A percentile compares a stretch with the other conserved stretches of the same genome.
These are phyloP conservation scores for Miamiensis avidus DNA, from an alignment of 169 alveolate species.

Conservation along the genomic window DNA sequence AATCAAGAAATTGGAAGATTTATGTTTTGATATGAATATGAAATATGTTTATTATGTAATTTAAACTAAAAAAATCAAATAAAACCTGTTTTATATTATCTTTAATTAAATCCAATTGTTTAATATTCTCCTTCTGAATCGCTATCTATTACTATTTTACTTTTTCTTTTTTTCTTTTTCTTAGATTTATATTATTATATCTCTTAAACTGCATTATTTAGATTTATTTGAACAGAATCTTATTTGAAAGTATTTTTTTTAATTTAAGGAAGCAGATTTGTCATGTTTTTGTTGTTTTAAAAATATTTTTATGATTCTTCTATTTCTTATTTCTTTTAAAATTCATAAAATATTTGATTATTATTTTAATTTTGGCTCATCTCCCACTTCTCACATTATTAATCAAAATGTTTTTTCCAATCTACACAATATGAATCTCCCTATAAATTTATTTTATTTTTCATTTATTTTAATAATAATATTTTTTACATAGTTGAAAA, in stretches of 20 bases:
- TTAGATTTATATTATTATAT: neutral
- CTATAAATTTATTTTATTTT: too few species aligned
- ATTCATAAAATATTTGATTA: too few species aligned
- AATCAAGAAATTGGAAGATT: neutral
- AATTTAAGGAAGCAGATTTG: neutral
- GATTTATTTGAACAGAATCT: neutral
- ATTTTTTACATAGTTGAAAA: neutral
- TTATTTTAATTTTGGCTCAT: neutral
- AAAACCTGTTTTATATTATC: too few species aligned
- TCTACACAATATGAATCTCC: neutral
- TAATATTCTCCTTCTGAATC: too few species aligned
- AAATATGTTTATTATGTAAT: too few species aligned
- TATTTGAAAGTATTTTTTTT: too few species aligned
- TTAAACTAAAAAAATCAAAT: too few species aligned
- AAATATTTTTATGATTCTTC: neutral
- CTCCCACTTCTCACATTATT: neutral
- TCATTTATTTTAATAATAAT: too few species aligned
- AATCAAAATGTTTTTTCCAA: neutral
- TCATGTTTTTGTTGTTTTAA: too few species aligned
- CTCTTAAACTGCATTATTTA: neutral
- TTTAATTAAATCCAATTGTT: too few species aligned
- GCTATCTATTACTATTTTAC: too few species aligned
- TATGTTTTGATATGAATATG: neutral
- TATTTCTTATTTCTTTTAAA: neutral
- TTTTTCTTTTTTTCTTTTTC: too few species aligned